Evolutionary conservation across 306 rosid species (phyloP), one percentile per base, ranked within the genome.

Genomic region (Sechiopsis laciniata): DNA sequence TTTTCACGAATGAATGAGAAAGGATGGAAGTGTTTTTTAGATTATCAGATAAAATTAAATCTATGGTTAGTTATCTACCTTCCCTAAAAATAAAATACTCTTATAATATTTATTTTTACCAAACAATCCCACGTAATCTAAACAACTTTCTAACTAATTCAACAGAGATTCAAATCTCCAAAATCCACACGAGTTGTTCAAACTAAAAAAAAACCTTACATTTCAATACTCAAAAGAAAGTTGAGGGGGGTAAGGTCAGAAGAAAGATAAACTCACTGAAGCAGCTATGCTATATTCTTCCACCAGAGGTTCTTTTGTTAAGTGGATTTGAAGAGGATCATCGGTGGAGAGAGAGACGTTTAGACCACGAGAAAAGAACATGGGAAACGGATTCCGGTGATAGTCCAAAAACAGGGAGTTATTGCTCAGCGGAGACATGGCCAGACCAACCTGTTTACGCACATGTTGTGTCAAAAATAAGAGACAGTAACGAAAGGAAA

Each of bases 221-320:
- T 42, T 8, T 42, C 48, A 7, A 42, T 42, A 9, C 52, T 64
- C 13, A 21, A 17, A 67, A 68, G 40, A 69, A 50, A 21, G 8
- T 13, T 68, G 21, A 20, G 19, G 45, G 45, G 46, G 42, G 66
- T 5, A 42, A 73, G 74, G 75, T 81, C 75, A 56, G 29, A 79
- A 45, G 65, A 67, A 66, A 55, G 67, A 79, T 66, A 42, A 8
- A 56, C 98, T 94, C 79, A 94, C 98, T 24, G 98, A 94, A 78
- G 98, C 98, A 75, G 98, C 98, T 74, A 94, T 94, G 77, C 98
- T 94, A 46, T 94, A 94, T 78, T 94, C 98, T 84, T 94, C 98
- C 62, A 94, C 98, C 89, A 94, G 78, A 55, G 98, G 98, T 76
- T 94, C 98, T 83, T 90, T 94, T 12, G 98, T 94, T 29, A 94